Base-by-base conservation (phyloP, 2,329 filamentous ascomycete genomes). In the Aureobasidium uvarum region DNA sequence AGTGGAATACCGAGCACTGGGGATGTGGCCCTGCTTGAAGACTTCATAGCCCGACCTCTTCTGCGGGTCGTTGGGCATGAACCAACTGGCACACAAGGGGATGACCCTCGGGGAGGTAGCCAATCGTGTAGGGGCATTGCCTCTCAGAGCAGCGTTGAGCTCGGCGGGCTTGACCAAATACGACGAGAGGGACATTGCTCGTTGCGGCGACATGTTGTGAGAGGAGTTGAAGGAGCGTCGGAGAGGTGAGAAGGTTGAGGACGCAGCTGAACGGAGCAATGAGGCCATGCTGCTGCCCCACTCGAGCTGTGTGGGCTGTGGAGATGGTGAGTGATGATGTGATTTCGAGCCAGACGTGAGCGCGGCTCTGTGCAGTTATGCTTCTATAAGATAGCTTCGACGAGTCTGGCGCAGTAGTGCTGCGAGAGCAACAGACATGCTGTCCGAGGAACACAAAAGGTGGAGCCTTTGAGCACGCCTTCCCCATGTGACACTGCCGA, bases 81-180 rank as follows among this genome's bases (percentile, higher is more conserved):
- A 99, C 95, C 95, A 99, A 28, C 92, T 85, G 54, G 93, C 95
- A 78, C 93, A 97, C 48, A 99, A 84, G 2, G 95, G 91, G 63
- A 99, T 87, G 50, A 96, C 89, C 70, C 90, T 88, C 1, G 94
- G 90, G 14, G 91, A 87, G 50, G 91, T 89, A 67, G 90, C 92
- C 72, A 94, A 90, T 68, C 89, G 86, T 62, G 89, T 90, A 14
- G 89, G 85, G 3, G 92, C 85, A 76, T 94, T 96, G 79, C 89
- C 89, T 77, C 89, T 88, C 60, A 99, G 84, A 60, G 92, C 93
- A 69, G 89, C 85, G 74, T 89, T 79, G 66, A 98, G 87, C 78
- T 97, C 89, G 68, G 86, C 85, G 0, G 95, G 94, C 1, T 91
- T 89, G 73, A 99, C 89, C 68, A 98, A 83, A 77, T 96, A 98